Percentiles rank a stretch among this genome's conserved stretches.
These are phyloP conservation scores for Penicillium steckii DNA, from an alignment of 495 filamentous ascomycete genomes.

Conservation along the genomic window DNA sequence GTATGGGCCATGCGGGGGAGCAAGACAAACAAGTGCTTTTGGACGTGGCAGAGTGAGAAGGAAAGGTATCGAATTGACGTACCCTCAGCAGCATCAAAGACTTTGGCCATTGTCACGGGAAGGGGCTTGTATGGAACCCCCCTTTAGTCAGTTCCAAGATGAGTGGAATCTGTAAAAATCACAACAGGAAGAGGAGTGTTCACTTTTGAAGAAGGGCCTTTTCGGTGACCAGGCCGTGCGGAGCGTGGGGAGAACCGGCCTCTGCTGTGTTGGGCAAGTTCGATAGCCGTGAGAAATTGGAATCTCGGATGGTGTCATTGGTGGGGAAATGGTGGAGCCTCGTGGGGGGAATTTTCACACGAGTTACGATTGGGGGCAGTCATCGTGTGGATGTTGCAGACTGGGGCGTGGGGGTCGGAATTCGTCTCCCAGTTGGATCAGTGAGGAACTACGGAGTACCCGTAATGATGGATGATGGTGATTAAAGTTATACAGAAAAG, in stretches of 20 bases:
- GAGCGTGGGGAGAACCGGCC: slow-evolving; percentile 30
- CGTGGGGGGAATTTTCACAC: slow-evolving; percentile 5
- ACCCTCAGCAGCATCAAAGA: slow-evolving; percentile 49
- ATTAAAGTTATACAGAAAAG: no score
- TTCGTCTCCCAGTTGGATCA: neutral
- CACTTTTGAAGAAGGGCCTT: neutral
- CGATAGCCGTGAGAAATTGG: slow-evolving; percentile 29
- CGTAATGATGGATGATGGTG: no score
- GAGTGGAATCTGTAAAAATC: neutral
- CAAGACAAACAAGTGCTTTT: no score
- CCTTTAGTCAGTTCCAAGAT: no score
- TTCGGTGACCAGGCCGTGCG: slow-evolving; percentile 20
- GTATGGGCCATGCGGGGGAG: slow-evolving; percentile 4
- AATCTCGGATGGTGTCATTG: slow-evolving; percentile 24
- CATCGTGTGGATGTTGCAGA: neutral
- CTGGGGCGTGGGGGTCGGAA: neutral
- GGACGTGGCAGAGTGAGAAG: slow-evolving; percentile 13
- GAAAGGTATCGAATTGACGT: slow-evolving; percentile 6
- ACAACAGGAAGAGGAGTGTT: neutral
- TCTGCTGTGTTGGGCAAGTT: slow-evolving; percentile 32
- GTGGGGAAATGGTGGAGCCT: slow-evolving; percentile 22
- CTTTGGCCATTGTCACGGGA: slow-evolving; percentile 32
- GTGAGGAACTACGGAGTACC: no score
- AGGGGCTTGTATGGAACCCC: no score
- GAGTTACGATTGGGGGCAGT: neutral